A percentile compares a stretch with the other conserved stretches of the same genome.
phyloP scores from a whole-genome alignment of 2,329 filamentous ascomycete genomes.

The Aaosphaeria arxii region DNA sequence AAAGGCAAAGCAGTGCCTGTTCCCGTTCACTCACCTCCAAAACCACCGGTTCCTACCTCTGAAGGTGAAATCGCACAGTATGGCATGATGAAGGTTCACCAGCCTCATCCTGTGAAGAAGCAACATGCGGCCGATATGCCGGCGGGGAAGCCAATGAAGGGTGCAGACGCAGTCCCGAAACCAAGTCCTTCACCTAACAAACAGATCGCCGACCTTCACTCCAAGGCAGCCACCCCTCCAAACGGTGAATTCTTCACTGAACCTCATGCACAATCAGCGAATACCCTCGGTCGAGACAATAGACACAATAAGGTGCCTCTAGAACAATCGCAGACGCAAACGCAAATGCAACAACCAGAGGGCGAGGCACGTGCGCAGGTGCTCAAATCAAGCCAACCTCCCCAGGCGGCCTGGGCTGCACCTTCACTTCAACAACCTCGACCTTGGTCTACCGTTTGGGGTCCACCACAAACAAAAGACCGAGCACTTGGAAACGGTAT shows the following conservation, averaged over 20 bases:
- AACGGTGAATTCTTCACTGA: slow-evolving; percentile 15
- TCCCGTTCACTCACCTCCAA: slow-evolving; percentile 48
- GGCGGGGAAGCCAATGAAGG: slow-evolving; percentile 8
- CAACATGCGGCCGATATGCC: slow-evolving; percentile 13
- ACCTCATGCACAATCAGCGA: slow-evolving; percentile 16
- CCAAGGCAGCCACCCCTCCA: not conserved
- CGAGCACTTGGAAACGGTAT: slow-evolving; percentile 74
- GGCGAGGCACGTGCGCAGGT: slow-evolving; percentile 2
- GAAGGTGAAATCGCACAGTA: slow-evolving; percentile 58
- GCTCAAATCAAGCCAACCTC: slow-evolving; percentile 21
- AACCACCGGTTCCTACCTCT: slow-evolving; percentile 57
- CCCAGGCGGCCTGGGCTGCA: slow-evolving; percentile 21
- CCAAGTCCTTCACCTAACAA: slow-evolving; percentile 19
- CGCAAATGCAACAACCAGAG: slow-evolving; percentile 7
- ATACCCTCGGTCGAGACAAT: slow-evolving; percentile 3
- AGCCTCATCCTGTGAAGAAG: slow-evolving; percentile 50
- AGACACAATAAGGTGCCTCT: slow-evolving; percentile 10
- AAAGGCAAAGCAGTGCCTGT: slow-evolving; percentile 43
- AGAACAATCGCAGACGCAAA: slow-evolving; percentile 12
- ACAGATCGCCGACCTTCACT: slow-evolving; percentile 11
- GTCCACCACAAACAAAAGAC: slow-evolving; percentile 64
- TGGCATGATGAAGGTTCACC: slow-evolving; percentile 62
- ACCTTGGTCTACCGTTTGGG: slow-evolving; percentile 58
- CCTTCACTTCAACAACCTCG: slow-evolving; percentile 4
- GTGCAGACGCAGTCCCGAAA: slow-evolving; percentile 6